Base-by-base conservation (phyloP, 169 alveolate genomes). In the Perkinsus marinus region DNA sequence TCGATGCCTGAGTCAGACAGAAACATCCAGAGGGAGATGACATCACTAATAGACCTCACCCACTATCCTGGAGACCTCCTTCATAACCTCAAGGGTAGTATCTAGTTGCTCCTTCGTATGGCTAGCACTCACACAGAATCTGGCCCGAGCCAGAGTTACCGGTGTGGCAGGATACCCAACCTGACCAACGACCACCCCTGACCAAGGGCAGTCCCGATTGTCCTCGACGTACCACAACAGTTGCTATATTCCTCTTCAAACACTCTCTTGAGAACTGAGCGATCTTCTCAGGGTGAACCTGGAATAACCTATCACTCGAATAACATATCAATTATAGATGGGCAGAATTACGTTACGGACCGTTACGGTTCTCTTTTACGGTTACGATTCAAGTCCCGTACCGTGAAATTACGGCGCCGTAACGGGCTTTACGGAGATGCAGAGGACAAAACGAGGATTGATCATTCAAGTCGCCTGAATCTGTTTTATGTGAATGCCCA, bases 151-250 rank as follows among this genome's bases (percentile, higher is more conserved):
- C 91, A 90, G 91, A 36, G 41, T 90, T 6, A 39, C 43, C 22
- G 91, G 91, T 0, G 91, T 90, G 13, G 91, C 91, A 0, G 91
- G 91, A 6, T 43, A 43, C 41, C 91, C 43, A 39, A 90, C 91
- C 68, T 39, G 69, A n/a, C n/a, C n/a, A n/a, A 57, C 10, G 79
- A 13, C 34, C 22, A 13, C 5, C 79, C 9, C 79, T 57, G 79
- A 13, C 79, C 22, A 57, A 57, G 79, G 46, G 10, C 79, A 13
- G 34, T 7, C 36, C 7, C 0, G 79, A 16, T 16, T 13, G 3
- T 10, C 10, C 10, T 3, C 46, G 22, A 57, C 79, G 37, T 57
- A 57, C 79, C 79, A 57, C 79, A 57, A 57, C 79, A 57, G 79
- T 30, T 30, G 79, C 79, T 13, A 57, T 57, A 30, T 57, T 57